Conservation (phyloP, 257 asterid species). For the Jacaranda copaia region DNA sequence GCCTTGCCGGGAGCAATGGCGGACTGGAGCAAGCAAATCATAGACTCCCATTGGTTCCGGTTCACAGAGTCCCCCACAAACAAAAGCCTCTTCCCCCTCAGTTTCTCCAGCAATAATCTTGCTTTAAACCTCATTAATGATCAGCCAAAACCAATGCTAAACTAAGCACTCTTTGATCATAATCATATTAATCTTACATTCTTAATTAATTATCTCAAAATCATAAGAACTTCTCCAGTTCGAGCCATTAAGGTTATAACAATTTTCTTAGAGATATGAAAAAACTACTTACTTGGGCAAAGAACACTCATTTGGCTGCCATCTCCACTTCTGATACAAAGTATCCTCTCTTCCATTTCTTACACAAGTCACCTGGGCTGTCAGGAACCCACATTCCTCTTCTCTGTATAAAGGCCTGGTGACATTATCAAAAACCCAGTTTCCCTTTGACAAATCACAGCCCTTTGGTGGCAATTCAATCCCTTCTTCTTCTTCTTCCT, state of each 20-base stretch:
- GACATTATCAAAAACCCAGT: constrained; percentile 68
- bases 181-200: too few relatives aligned
- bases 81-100: constrained; percentile 77
- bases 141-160: not conserved
- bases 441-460: constrained; percentile 69
- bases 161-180: not conserved
- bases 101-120: constrained; percentile 61
- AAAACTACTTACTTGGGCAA: constrained; percentile 58
- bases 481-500: constrained; percentile 26
- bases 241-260: too few relatives aligned
- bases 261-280: not conserved
- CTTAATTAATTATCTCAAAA: too few relatives aligned
- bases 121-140: constrained; percentile 54
- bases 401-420: constrained; percentile 70
- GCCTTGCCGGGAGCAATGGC: constrained; percentile 57
- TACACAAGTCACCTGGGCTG: constrained; percentile 73
- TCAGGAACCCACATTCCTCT: constrained; percentile 66
- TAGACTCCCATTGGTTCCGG: constrained; percentile 89
- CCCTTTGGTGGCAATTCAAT: constrained; percentile 55
- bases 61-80: constrained; percentile 85
- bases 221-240: too few relatives aligned
- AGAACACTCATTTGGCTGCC: constrained; percentile 80
- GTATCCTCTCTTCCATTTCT: constrained; percentile 70
- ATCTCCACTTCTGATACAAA: constrained; percentile 73
- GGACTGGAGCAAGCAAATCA: constrained; percentile 72